phyloP scores from a whole-genome alignment of 2,329 filamentous ascomycete species.

The Emergomyces pasteurianus region DNA sequence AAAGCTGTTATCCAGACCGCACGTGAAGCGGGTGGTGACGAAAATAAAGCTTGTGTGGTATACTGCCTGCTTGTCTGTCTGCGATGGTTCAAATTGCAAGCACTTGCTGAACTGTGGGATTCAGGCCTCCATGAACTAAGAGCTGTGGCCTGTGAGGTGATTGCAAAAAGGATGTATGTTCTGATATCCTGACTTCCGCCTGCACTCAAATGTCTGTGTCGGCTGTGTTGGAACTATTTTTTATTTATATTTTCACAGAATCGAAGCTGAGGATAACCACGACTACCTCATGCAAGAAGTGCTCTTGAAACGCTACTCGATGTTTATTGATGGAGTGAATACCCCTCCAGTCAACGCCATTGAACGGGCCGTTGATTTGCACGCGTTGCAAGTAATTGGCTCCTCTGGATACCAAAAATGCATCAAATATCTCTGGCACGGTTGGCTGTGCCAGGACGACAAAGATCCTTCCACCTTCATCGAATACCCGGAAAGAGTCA shows the following conservation, averaged over 20 bases:
- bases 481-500: conserved; percentile 71
- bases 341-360: conserved; percentile 76
- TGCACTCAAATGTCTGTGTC: not conserved
- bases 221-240: not conserved
- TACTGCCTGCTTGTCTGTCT: conserved; percentile 67
- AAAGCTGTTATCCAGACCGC: conserved; percentile 66
- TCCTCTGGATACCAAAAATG: conserved; percentile 94
- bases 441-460: conserved; percentile 95
- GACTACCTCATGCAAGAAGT: conserved; percentile 68
- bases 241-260: conserved; percentile 37
- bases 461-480: conserved; percentile 81
- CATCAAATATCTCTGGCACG: conserved; percentile 82
- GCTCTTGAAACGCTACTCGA: conserved; percentile 79
- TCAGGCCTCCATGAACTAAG: conserved; percentile 69
- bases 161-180: conserved; percentile 60
- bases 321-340: conserved; percentile 57
- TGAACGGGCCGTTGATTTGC: conserved; percentile 85
- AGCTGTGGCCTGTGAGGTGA: conserved; percentile 74
- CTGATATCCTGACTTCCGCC: not conserved
- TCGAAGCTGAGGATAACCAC: conserved; percentile 72
- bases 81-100: conserved; percentile 69
- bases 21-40: conserved; percentile 63
- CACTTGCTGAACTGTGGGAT: conserved; percentile 78
- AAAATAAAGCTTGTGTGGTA: conserved; percentile 69
- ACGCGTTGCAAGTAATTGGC: conserved; percentile 77